phyloP scores from a whole-genome alignment of 176 grass and related monocot species.

The Themeda triandra region DNA sequence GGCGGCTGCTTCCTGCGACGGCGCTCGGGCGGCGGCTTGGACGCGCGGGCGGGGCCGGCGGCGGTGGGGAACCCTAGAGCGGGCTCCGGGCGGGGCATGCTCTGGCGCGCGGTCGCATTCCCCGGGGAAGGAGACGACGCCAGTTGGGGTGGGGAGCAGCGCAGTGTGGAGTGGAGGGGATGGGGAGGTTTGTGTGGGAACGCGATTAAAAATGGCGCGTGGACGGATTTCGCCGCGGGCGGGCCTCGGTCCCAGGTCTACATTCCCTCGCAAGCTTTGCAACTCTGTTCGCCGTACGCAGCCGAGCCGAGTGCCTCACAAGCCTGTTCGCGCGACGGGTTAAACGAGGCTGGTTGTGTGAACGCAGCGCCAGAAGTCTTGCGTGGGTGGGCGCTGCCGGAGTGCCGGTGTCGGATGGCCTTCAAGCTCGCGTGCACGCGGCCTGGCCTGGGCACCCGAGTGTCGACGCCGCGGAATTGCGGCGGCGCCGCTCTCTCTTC shows the following conservation, averaged over 20 bases:
- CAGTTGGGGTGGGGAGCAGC: neutral
- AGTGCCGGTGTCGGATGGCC: too few species aligned
- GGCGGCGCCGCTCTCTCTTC: too few species aligned
- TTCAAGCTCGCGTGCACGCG: too few species aligned
- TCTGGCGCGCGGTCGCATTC: conserved; percentile 43
- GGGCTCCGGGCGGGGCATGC: conserved; percentile 55
- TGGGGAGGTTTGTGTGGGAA: neutral
- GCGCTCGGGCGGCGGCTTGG: conserved; percentile 8
- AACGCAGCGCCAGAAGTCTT: too few species aligned
- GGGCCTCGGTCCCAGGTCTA: neutral
- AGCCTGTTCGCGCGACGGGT: too few species aligned
- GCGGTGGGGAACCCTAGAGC: conserved; percentile 42
- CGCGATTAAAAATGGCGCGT: conserved; percentile 45
- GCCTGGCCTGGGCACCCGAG: too few species aligned
- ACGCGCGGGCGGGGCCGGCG: neutral
- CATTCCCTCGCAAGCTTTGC: conserved; percentile 9
- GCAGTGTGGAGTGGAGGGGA: neutral
- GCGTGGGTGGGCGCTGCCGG: too few species aligned
- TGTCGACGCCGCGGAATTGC: too few species aligned
- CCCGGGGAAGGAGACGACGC: conserved; percentile 29
- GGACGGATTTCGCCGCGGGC: neutral
- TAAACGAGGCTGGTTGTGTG: too few species aligned
- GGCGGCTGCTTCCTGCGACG: conserved; percentile 41
- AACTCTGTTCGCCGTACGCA: neutral
- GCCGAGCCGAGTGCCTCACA: neutral